A percentile compares a stretch with the other conserved stretches of the same genome.
Evolutionary conservation across 163 green algal genomes (phyloP).

Genomic region (Trebouxia gelatinosa): DNA sequence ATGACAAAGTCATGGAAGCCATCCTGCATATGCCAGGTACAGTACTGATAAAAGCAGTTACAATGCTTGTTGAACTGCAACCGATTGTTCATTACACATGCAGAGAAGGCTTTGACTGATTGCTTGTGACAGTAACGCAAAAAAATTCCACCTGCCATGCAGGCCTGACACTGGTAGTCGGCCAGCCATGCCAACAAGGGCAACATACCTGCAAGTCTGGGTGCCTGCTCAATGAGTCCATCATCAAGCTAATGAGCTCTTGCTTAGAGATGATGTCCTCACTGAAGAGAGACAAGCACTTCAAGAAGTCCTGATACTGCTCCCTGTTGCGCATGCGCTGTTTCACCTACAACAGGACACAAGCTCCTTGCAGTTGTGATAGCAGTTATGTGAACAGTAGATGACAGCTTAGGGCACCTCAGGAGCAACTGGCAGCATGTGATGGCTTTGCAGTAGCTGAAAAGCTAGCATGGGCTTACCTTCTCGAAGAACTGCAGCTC

Average conservation of each 20-base stretch:
- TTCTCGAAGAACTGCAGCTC: conserved; percentile 82
- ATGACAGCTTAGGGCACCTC: background rate
- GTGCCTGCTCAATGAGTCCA: conserved; percentile 86
- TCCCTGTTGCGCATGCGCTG: conserved; percentile 44
- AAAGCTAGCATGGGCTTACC: conserved; percentile 55
- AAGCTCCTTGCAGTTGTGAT: too few species aligned
- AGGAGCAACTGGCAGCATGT: too few species aligned
- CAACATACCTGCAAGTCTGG: conserved; percentile 75
- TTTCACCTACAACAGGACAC: conserved; percentile 16
- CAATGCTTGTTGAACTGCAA: too few species aligned
- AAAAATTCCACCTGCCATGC: too few species aligned
- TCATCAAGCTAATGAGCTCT: conserved; percentile 82
- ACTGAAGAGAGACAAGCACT: conserved; percentile 94
- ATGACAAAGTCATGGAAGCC: conserved; percentile 83
- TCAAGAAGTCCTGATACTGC: conserved; percentile 90
- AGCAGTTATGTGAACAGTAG: too few species aligned
- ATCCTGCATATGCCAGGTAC: conserved; percentile 36
- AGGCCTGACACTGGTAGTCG: background rate
- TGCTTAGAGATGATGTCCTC: conserved; percentile 87
- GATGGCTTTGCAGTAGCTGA: too few species aligned
- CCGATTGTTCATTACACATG: too few species aligned
- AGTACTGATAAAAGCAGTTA: too few species aligned
- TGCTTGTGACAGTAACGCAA: too few species aligned
- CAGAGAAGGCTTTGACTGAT: too few species aligned
- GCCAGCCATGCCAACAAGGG: background rate